phyloP scores from a whole-genome alignment of 805 yeast species.

The Starmerella geochares region DNA sequence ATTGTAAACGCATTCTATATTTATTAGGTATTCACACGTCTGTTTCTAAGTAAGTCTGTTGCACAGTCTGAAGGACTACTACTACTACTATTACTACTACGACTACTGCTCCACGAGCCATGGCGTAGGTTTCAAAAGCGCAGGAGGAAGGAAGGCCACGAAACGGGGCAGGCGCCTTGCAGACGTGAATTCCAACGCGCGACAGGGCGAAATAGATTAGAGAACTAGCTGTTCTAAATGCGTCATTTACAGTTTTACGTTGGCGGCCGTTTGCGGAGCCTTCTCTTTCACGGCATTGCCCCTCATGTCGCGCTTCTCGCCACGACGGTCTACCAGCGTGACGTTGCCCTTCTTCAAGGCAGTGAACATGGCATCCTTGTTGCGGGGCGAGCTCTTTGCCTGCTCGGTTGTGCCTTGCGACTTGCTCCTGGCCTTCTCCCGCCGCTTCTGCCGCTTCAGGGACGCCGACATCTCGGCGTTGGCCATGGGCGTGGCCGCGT shows the following conservation, averaged over 20 bases:
- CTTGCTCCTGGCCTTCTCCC: slow-evolving; percentile 53
- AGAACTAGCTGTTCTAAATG: too few relatives aligned
- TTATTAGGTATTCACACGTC: too few relatives aligned
- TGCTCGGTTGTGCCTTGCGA: slow-evolving; percentile 29
- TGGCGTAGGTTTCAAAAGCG: too few relatives aligned
- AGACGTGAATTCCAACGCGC: too few relatives aligned
- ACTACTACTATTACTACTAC: too few relatives aligned
- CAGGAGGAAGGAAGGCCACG: too few relatives aligned
- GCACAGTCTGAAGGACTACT: too few relatives aligned
- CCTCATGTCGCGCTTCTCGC: slow-evolving; percentile 60
- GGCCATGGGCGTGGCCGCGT: slow-evolving; percentile 20
- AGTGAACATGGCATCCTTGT: slow-evolving; percentile 41
- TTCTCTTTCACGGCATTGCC: slow-evolving; percentile 52
- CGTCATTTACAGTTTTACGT: slow-evolving; percentile 30
- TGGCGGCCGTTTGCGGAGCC: slow-evolving; percentile 23
- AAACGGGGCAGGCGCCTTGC: too few relatives aligned
- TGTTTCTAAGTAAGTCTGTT: too few relatives aligned
- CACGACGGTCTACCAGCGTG: slow-evolving; percentile 65
- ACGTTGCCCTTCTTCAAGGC: slow-evolving; percentile 69
- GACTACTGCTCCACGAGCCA: too few relatives aligned
- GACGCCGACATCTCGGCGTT: slow-evolving; percentile 22
- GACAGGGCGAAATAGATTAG: too few relatives aligned
- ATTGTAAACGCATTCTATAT: background rate
- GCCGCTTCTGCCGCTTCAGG: slow-evolving; percentile 57
- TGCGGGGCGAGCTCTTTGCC: slow-evolving; percentile 32